Conservation (phyloP, 2,329 filamentous ascomycete genomes). For the Sphaerulina musiva region DNA sequence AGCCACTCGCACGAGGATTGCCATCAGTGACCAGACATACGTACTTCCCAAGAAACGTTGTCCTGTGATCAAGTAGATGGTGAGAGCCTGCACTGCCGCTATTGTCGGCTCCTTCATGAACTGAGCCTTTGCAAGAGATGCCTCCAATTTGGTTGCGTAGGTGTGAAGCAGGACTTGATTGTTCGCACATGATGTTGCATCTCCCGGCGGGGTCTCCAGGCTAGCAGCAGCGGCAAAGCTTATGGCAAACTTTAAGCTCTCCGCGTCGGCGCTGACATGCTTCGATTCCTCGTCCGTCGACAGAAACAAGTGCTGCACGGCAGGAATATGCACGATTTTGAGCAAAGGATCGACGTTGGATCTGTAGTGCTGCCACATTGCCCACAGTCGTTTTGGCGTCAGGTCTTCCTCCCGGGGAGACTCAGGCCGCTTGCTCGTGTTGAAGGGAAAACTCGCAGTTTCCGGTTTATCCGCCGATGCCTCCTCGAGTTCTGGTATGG, state of each 20-base stretch:
- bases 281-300: constrained; percentile 6
- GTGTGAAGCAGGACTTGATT: constrained; percentile 8
- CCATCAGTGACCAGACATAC: constrained; percentile 19
- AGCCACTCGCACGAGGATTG: constrained; percentile 19
- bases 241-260: constrained; percentile 18
- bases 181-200: constrained; percentile 5
- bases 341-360: constrained; percentile 19
- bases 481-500: constrained; percentile 12
- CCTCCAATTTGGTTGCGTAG: constrained; percentile 14
- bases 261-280: constrained; percentile 6
- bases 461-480: not conserved
- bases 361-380: constrained; percentile 19
- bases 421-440: not conserved
- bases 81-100: constrained; percentile 16
- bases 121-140: constrained; percentile 10
- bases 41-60: constrained; percentile 11
- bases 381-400: constrained; percentile 13
- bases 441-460: constrained; percentile 7
- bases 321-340: constrained; percentile 17
- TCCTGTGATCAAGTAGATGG: constrained; percentile 18
- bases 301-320: constrained; percentile 17
- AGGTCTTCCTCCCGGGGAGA: constrained; percentile 5
- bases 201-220: constrained; percentile 6
- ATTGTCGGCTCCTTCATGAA: constrained; percentile 19
- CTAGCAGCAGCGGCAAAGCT: constrained; percentile 20